phyloP scores from a whole-genome alignment of 1,139 yeast species.

The Fermentozyma sake region DNA sequence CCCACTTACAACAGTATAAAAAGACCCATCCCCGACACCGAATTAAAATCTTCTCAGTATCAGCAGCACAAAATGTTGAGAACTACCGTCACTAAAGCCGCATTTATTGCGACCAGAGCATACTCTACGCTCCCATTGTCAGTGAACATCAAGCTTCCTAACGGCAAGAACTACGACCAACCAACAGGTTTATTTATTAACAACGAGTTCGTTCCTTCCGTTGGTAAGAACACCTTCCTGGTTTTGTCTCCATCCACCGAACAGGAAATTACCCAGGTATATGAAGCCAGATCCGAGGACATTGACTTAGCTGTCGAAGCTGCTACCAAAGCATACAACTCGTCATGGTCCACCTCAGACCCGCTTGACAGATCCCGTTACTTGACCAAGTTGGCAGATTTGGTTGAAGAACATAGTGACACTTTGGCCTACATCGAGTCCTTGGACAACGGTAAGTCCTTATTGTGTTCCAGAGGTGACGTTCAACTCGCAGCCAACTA shows the following conservation, averaged over 20 bases:
- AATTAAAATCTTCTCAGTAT: no score
- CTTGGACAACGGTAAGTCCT: constrained; percentile 17
- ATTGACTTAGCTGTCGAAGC: constrained; percentile 15
- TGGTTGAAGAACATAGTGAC: constrained; percentile 14
- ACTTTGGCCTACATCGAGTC: constrained; percentile 16
- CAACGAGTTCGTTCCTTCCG: constrained; percentile 15
- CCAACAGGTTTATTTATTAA: constrained; percentile 19
- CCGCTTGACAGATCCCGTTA: constrained; percentile 9
- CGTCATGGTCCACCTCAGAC: constrained; percentile 39
- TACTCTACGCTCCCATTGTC: constrained; percentile 33
- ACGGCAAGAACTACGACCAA: constrained; percentile 45
- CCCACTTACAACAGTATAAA: no score
- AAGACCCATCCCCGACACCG: no score
- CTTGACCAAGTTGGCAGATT: constrained; percentile 14
- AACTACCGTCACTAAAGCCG: constrained; percentile 6
- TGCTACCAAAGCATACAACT: constrained; percentile 13
- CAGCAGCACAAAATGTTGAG: constrained; percentile 8
- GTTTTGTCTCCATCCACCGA: constrained; percentile 16
- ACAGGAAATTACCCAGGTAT: constrained; percentile 14
- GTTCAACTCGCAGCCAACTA: constrained; percentile 14
- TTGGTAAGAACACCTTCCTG: constrained; percentile 10
- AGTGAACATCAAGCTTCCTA: constrained; percentile 54
- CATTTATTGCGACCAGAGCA: constrained; percentile 6
- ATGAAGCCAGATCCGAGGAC: constrained; percentile 14
- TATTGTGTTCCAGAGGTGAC: constrained; percentile 13